phyloP scores from a whole-genome alignment of 164 flowering plant genomes.

The Buxus sempervirens region DNA sequence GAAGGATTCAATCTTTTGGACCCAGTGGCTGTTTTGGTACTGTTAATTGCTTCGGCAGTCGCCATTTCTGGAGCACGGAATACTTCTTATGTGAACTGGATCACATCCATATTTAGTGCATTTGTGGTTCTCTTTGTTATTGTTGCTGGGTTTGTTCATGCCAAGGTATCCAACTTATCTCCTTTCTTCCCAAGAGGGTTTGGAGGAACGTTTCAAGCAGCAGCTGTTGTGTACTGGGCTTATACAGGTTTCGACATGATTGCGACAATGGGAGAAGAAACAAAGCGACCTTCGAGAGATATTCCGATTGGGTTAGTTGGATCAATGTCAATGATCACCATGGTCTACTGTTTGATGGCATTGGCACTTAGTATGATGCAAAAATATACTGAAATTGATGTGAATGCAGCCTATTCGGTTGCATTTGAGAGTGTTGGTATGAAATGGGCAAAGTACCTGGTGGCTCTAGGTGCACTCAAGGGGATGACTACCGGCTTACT shows the following conservation, averaged over 20 bases:
- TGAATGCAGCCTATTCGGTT: slow-evolving; percentile 65
- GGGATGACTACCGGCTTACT: slow-evolving; percentile 79
- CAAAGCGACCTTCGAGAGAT: slow-evolving; percentile 62
- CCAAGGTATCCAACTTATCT: slow-evolving; percentile 36
- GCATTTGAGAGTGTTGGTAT: slow-evolving; percentile 67
- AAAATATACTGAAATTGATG: slow-evolving; percentile 60
- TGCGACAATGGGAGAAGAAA: slow-evolving; percentile 88
- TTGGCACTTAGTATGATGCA: slow-evolving; percentile 59
- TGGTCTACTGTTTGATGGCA: slow-evolving; percentile 74
- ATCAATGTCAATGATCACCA: slow-evolving; percentile 65
- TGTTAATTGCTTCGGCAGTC: slow-evolving; percentile 37
- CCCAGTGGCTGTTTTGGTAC: slow-evolving; percentile 54
- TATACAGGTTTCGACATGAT: slow-evolving; percentile 81
- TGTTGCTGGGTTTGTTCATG: slow-evolving; percentile 45
- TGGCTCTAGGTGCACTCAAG: slow-evolving; percentile 63
- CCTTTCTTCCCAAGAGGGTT: slow-evolving; percentile 66
- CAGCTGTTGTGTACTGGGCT: slow-evolving; percentile 77
- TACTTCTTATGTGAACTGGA: slow-evolving; percentile 55
- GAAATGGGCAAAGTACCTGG: slow-evolving; percentile 77
- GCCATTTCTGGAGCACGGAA: slow-evolving; percentile 50
- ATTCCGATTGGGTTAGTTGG: slow-evolving; percentile 76
- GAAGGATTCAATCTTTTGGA: slow-evolving; percentile 62
- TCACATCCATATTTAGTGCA: slow-evolving; percentile 35
- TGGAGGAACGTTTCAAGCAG: slow-evolving; percentile 54
- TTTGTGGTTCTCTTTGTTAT: slow-evolving; percentile 43